A percentile compares a stretch with the other conserved stretches of the same genome.
phyloP scores from a whole-genome alignment of 1,139 yeast species.

The Suhomyces panamericanus region DNA sequence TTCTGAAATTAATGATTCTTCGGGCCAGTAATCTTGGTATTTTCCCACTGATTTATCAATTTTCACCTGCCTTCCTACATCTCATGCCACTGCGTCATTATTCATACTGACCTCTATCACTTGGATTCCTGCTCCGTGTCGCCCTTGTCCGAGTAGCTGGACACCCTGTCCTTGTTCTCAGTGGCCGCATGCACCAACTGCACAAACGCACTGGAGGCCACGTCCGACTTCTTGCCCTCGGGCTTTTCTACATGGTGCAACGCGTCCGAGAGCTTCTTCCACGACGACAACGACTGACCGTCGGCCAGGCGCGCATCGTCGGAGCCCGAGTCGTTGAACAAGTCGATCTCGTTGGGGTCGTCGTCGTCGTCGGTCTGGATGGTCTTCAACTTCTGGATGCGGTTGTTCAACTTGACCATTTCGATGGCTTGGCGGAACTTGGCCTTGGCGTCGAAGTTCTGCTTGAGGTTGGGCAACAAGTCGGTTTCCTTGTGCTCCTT shows the following conservation, averaged over 20 bases:
- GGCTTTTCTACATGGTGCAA: conserved; percentile 17
- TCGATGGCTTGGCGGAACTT: conserved; percentile 87
- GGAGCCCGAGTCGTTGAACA: conserved; percentile 32
- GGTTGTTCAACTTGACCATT: conserved; percentile 71
- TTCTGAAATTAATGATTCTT: no score
- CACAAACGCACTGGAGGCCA: conserved; percentile 51
- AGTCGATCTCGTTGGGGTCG: conserved; percentile 50
- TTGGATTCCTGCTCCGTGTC: neutral
- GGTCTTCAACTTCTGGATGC: conserved; percentile 64
- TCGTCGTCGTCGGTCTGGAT: conserved; percentile 55
- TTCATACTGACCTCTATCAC: no score
- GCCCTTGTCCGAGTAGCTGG: conserved; percentile 31
- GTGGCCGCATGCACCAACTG: conserved; percentile 75
- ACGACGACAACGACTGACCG: conserved; percentile 12
- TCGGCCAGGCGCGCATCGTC: neutral
- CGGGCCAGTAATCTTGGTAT: no score
- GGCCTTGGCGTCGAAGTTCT: conserved; percentile 80
- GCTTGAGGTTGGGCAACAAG: conserved; percentile 63
- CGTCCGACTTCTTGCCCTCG: conserved; percentile 16
- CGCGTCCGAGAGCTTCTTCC: conserved; percentile 29
- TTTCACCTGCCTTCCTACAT: no score
- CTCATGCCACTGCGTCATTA: no score
- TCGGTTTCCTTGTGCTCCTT: conserved; percentile 54
- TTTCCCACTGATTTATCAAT: no score
- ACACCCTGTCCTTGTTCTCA: conserved; percentile 62